Conservation (phyloP, 179 eudicot genomes). For the Gypsophila paniculata region DNA sequence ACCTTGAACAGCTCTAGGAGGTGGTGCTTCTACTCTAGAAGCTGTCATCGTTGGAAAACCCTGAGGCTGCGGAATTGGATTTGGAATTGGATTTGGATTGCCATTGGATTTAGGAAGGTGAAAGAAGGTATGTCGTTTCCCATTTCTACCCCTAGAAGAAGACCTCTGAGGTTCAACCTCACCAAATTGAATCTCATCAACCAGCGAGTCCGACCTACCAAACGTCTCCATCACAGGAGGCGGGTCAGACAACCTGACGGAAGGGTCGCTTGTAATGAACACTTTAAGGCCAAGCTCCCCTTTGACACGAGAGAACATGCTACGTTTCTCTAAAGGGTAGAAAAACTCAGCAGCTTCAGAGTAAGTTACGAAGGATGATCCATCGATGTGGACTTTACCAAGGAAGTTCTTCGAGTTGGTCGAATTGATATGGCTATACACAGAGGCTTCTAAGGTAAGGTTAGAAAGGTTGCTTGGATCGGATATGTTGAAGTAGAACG, state of each 20-base stretch:
- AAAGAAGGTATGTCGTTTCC: constrained; percentile 38
- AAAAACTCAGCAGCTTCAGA: constrained; percentile 59
- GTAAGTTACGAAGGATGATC: constrained; percentile 62
- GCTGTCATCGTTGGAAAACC: constrained; percentile 20
- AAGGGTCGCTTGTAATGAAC: constrained; percentile 54
- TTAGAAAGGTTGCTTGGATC: constrained; percentile 47
- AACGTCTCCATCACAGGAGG: constrained; percentile 38
- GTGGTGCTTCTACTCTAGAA: constrained; percentile 35
- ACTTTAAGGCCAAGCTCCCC: constrained; percentile 86
- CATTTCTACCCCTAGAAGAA: constrained; percentile 28
- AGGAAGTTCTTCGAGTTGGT: constrained; percentile 43
- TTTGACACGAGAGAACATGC: constrained; percentile 55
- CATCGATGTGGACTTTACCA: constrained; percentile 56
- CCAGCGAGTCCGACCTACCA: constrained; percentile 18
- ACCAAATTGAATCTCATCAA: constrained; percentile 22
- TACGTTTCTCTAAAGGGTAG: constrained; percentile 63
- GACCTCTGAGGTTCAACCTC: constrained; percentile 17
- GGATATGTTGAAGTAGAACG: constrained; percentile 62
- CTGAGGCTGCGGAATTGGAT: constrained; percentile 25
- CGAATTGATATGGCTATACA: constrained; percentile 38
- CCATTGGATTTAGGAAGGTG: constrained; percentile 46
- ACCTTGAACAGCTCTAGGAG: constrained; percentile 35
- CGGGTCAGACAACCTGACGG: constrained; percentile 38
- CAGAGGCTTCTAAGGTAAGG: constrained; percentile 57
- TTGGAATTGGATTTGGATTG: constrained; percentile 19